Evolutionary conservation across 345 rosid species (phyloP), one percentile per base, ranked within the genome.

Genomic region (Euphorbia peplus): DNA sequence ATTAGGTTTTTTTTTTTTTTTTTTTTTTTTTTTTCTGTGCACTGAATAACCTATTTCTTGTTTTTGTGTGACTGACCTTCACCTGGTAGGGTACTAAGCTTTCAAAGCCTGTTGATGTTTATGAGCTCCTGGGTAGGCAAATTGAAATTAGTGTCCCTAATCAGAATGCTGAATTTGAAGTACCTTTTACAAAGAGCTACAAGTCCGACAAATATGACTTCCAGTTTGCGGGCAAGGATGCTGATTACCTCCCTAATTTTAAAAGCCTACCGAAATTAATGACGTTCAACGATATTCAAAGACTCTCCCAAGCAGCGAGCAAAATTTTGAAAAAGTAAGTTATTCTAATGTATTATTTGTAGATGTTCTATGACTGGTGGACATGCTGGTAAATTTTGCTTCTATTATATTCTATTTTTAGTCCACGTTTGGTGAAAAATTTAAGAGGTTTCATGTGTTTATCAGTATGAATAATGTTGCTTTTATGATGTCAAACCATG

Each of bases 291-390:
- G 87, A 91, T 71, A 79, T 95, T 47, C 70, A 48, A 60, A 80
- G 73, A 64, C 85, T 91, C 58, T 82, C 86, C 13, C 76, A 52
- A 37, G 32, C 74, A 5, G 58, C 88, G 62, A 80, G 79, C 80
- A 77, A 59, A 14, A 87, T 95, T 69, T 80, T 95, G 28, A 25
- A 80, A 77, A 91, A 74, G 99, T 90, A 84, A 84, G 97, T 67
- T 25, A 41, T 11, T 63, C 19, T 58, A 67, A 53, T 24, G 46
- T 30, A 39, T 39, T 66, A 41, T 47, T 52, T 6, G 29, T 64
- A 32, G 46, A 30, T 46, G 25, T 66, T 32, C 8, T 29, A 50
- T 48, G 26, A 58, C 32, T 28, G 21, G 16, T 0, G 9, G 30
- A 11, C 8, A 14, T 64, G 37, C 16, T 72, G 60, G 18, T 39